These are phyloP conservation scores for Daldinia eschscholtzii DNA, from an alignment of 2,329 filamentous ascomycete species.

Conservation along the genomic window DNA sequence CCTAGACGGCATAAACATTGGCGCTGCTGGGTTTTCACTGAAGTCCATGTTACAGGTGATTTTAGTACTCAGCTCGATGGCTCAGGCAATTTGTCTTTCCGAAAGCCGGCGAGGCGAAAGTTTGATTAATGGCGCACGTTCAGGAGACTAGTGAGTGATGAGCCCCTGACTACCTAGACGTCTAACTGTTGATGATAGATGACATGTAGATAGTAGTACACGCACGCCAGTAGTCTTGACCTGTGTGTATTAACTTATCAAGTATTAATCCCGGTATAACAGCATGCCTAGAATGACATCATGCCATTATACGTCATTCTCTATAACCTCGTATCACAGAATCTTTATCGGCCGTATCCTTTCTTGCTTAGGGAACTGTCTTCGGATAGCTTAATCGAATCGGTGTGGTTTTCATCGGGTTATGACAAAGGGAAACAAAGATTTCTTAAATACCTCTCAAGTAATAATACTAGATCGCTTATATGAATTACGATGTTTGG, in stretches of 20 bases:
- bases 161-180: neutral
- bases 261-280: neutral
- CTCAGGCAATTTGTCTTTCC: neutral
- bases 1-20: neutral
- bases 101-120: neutral
- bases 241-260: neutral
- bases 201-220: neutral
- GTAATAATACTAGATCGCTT: neutral
- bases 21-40: neutral
- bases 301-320: slow-evolving; percentile 1
- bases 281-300: neutral
- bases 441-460: neutral
- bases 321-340: neutral
- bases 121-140: slow-evolving; percentile 1
- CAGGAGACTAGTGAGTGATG: neutral
- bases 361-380: neutral
- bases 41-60: neutral
- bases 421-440: neutral
- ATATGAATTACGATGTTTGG: neutral
- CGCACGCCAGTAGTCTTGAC: neutral
- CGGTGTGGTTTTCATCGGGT: neutral
- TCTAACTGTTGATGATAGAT: neutral
- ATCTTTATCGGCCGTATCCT: neutral
- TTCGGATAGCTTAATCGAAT: neutral
- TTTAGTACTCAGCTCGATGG: neutral